Base-by-base conservation (phyloP, 1,139 yeast genomes). In the Blastobotrys arbuscula region DNA sequence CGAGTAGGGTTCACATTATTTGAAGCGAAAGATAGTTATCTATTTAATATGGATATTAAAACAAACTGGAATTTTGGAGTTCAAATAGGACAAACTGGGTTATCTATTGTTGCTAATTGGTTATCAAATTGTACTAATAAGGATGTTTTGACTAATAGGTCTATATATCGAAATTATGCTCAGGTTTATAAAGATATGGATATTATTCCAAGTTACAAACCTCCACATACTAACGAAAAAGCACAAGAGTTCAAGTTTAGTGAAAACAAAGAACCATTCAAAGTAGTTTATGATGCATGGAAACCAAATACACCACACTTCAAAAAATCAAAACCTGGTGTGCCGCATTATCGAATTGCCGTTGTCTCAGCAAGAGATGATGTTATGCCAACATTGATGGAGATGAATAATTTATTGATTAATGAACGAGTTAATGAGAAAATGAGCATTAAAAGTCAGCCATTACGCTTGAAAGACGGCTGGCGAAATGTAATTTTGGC, bases 1-100 rank as follows among this genome's bases (percentile, higher is more conserved):
- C 75, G 96, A 59, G 74, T 81, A 47, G 97, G 97, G 0, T 90
- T 83, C 61, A 75, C 85, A 35, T 82, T 89, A 1, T 71, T 67
- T 50, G 63, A 76, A 40, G 69, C 71, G 10, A 36, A 36, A 20
- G 42, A 39, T 2, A 26, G 13, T 19, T 38, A 42, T 35, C 8
- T 31, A 15, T n/a, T 3, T n/a, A 19, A 34, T 3, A n/a, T 12
- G 23, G 39, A 36, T n/a, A n/a, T n/a, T n/a, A n/a, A n/a, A n/a
- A 19, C 19, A 2, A 15, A 20, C 7, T 20, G 39, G 8, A 4
- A 33, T 7, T 37, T 13, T 39, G 42, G 42, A 9, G 5, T 26
- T 13, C 7, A 9, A 39, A 39, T 21, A 9, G 5, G 30, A 3
- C 7, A 9, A 39, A 39, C 13, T 39, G 42, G 42, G 2, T n/a